Evolutionary conservation across 164 flowering plant species (phyloP), one percentile per base, ranked within the genome.

Genomic region (Aristolochia fimbriata): DNA sequence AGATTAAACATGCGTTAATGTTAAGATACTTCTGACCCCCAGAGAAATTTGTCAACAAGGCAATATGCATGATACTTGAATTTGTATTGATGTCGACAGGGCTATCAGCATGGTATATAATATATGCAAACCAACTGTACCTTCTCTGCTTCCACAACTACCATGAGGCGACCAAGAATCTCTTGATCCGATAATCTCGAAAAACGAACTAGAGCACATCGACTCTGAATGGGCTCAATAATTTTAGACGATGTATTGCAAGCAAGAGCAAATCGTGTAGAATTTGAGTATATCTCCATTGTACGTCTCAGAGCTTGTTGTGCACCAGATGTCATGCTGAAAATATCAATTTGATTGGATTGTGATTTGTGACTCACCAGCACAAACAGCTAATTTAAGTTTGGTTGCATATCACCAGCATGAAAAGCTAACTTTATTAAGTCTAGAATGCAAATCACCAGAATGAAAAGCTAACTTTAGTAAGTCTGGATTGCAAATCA

Each of bases 291-390:
- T 61, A 91, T 94, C 70, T 94, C 99, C 93, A 94, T 94, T 24
- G 97, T 91, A 68, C 99, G 75, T 68, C 99, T 88, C 74, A 94
- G 73, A 49, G 97, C 99, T 79, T 94, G 97, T 70, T 91, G 96
- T 62, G 99, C 99, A 73, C 96, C 97, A 69, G 96, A 78, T 69
- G 96, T 93, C 99, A 94, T 94, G 78, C 99, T 94, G 70, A 23
- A 19, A 17, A 22, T 21, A 16, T 52, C 9, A 52, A 21, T 4
- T 3, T 37, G 43, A 37, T 6, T 3, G 43, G 43, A 37, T 37
- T 37, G 43, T 10, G 12, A 37, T 1, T 37, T 37, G 43, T 10
- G 12, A 37, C 9, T 37, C 43, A 37, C 9, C 43, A 37, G 43
- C 43, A 37, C 8, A 37, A 37, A 37, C 43, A 37, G 43, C 43